Conservation (phyloP, 805 yeast genomes). For the Barnettozyma wickerhamii region DNA sequence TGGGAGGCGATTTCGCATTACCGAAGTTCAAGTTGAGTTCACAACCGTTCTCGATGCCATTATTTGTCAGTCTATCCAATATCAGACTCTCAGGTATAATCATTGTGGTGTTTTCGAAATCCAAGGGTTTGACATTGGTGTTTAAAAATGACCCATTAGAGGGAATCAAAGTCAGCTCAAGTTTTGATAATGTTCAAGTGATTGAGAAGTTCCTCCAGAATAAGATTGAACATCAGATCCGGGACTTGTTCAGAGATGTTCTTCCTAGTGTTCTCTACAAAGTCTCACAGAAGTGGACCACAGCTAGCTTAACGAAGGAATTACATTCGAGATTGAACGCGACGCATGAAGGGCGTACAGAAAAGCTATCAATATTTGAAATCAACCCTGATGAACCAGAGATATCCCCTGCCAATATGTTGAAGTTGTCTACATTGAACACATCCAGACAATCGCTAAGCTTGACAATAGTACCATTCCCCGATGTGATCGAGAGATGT, state of each 20-base stretch:
- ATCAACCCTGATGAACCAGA: slow-evolving; percentile 58
- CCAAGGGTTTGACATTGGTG: slow-evolving; percentile 81
- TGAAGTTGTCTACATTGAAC: slow-evolving; percentile 61
- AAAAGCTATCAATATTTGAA: slow-evolving; percentile 40
- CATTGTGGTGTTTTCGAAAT: slow-evolving; percentile 74
- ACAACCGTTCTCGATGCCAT: slow-evolving; percentile 70
- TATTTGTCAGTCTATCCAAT: slow-evolving; percentile 68
- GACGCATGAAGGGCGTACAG: slow-evolving; percentile 21
- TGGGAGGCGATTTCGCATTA: slow-evolving; percentile 47
- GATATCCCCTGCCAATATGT: slow-evolving; percentile 61
- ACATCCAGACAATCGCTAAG: slow-evolving; percentile 78
- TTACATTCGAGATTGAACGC: slow-evolving; percentile 18
- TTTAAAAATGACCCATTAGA: slow-evolving; percentile 88
- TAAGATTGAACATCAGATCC: slow-evolving; percentile 76
- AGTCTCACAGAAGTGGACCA: slow-evolving; percentile 63
- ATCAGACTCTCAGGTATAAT: slow-evolving; percentile 76
- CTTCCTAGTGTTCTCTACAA: slow-evolving; percentile 78
- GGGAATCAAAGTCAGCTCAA: slow-evolving; percentile 73
- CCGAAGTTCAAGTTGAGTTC: slow-evolving; percentile 66
- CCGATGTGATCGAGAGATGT: slow-evolving; percentile 55
- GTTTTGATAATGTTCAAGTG: slow-evolving; percentile 82
- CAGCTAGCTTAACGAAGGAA: slow-evolving; percentile 30
- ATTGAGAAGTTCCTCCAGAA: slow-evolving; percentile 78
- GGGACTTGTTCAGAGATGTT: slow-evolving; percentile 78
- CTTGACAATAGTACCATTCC: slow-evolving; percentile 56